A percentile compares a stretch with the other conserved stretches of the same genome.
phyloP scores from a whole-genome alignment of 2,329 filamentous ascomycete species.

The Ascochyta pisi region DNA sequence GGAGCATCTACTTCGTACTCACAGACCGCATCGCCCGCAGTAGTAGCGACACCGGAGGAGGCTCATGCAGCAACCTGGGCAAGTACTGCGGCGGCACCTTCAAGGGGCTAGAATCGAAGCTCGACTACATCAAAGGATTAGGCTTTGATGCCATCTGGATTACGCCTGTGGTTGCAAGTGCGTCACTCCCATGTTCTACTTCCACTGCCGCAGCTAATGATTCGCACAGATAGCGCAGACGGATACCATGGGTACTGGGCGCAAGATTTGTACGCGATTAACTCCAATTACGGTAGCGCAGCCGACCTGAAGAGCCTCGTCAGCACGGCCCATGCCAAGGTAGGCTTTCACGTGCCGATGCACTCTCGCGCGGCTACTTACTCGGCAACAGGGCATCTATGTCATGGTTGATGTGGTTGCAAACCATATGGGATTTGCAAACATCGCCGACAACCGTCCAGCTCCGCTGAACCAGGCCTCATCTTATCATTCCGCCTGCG shows the following conservation, averaged over 20 bases:
- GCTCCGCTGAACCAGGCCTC: slow-evolving; percentile 36
- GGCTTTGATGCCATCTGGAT: slow-evolving; percentile 61
- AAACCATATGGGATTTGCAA: slow-evolving; percentile 52
- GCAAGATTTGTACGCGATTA: slow-evolving; percentile 56
- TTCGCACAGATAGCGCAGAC: slow-evolving; percentile 45
- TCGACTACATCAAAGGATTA: slow-evolving; percentile 60
- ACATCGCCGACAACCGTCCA: slow-evolving; percentile 37
- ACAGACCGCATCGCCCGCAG: slow-evolving; percentile 47
- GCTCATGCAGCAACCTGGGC: slow-evolving; percentile 38
- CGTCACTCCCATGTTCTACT: neutral
- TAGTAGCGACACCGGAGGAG: slow-evolving; percentile 42
- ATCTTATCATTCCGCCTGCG: slow-evolving; percentile 36
- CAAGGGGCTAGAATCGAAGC: slow-evolving; percentile 55
- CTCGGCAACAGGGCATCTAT: slow-evolving; percentile 46
- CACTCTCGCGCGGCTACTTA: slow-evolving; percentile 3
- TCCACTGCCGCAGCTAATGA: slow-evolving; percentile 2
- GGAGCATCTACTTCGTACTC: slow-evolving; percentile 47
- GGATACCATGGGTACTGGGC: slow-evolving; percentile 62
- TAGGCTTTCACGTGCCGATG: slow-evolving; percentile 38
- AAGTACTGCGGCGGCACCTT: slow-evolving; percentile 61
- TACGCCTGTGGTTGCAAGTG: slow-evolving; percentile 47
- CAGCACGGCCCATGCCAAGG: slow-evolving; percentile 54
- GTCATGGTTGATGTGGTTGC: slow-evolving; percentile 62
- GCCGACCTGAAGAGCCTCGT: slow-evolving; percentile 57
- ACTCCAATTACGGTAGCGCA: slow-evolving; percentile 57